Conservation (phyloP, 306 rosid genomes). For the Pterocarpus macrocarpus region DNA sequence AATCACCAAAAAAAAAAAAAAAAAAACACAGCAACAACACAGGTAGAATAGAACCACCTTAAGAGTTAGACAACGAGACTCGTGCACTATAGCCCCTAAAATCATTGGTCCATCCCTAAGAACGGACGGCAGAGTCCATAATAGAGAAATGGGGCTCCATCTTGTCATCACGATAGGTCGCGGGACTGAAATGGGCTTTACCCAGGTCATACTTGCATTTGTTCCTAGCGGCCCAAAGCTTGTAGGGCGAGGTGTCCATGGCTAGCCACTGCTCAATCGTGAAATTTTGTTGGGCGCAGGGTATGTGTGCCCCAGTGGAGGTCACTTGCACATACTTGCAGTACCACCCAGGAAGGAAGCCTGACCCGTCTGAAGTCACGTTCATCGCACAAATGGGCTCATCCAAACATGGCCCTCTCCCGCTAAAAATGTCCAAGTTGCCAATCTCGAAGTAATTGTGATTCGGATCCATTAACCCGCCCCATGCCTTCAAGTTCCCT, state of each 20-base stretch:
- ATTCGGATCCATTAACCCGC: slow-evolving; percentile 71
- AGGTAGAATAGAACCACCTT: not conserved
- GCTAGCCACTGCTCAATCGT: slow-evolving; percentile 89
- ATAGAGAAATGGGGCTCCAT: not conserved
- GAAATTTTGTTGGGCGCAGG: slow-evolving; percentile 63
- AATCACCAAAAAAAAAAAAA: too few species aligned
- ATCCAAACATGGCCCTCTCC: slow-evolving; percentile 70
- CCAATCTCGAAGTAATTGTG: slow-evolving; percentile 83
- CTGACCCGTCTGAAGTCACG: slow-evolving; percentile 81
- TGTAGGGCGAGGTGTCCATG: slow-evolving; percentile 68
- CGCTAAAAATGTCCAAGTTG: slow-evolving; percentile 86
- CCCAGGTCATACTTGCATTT: slow-evolving; percentile 38
- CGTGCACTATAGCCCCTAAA: too few species aligned
- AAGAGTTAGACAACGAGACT: not conserved
- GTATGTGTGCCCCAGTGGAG: slow-evolving; percentile 64
- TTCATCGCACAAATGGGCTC: slow-evolving; percentile 67
- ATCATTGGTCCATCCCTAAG: not conserved
- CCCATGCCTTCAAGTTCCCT: slow-evolving; percentile 68
- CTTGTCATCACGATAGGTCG: too few species aligned
- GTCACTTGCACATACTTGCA: slow-evolving; percentile 82
- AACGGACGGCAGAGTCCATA: not conserved
- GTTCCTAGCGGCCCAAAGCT: slow-evolving; percentile 55
- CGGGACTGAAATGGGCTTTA: slow-evolving; percentile 17
- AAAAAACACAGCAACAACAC: not conserved
- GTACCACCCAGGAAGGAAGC: slow-evolving; percentile 85